Evolutionary conservation across 345 rosid genomes (phyloP), one percentile per base, ranked within the genome.

Genomic region (Abelmoschus esculentus): DNA sequence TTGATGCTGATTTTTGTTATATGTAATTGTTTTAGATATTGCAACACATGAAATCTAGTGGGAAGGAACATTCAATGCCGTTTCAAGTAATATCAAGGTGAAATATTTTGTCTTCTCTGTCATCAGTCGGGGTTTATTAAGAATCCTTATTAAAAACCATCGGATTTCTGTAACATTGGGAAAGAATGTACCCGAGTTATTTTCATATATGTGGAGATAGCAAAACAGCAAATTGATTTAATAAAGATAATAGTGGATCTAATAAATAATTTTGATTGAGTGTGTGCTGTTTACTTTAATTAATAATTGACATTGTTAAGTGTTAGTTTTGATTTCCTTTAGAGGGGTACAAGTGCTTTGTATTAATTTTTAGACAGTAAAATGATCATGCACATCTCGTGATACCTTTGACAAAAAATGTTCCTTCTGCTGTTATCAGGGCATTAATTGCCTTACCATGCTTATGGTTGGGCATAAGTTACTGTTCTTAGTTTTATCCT

Each of bases 81-180:
- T 96, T 89, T 78, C 99, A 96, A 86, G 99, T 96, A 70, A 96
- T 96, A 81, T 96, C 99, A 8, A 92, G 98, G 99, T 95, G 80
- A 76, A 72, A 5, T 42, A 18, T 58, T 44, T 54, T 40, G 11
- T 13, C 34, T 56, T 69, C 6, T 42, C n/a, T 22, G 31, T 62
- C 47, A 46, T 56, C 42, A 3, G 28, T 71, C 70, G 14, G 15
- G 26, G 57, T 66, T 59, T 44, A 31, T 42, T 52, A 50, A 52
- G 47, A 72, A 62, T 50, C 72, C 19, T 19, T 53, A 32, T 31
- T 55, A 10, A 56, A 68, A 63, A 52, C 54, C 31, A 31, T 15
- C 15, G 15, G 53, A 14, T n/a, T 67, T 67, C 3, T 26, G 60
- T 66, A 65, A 47, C 19, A 13, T 66, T 4, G 56, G 38, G 69